phyloP scores from a whole-genome alignment of 2,329 filamentous ascomycete genomes.

The Pseudocercospora vitis region DNA sequence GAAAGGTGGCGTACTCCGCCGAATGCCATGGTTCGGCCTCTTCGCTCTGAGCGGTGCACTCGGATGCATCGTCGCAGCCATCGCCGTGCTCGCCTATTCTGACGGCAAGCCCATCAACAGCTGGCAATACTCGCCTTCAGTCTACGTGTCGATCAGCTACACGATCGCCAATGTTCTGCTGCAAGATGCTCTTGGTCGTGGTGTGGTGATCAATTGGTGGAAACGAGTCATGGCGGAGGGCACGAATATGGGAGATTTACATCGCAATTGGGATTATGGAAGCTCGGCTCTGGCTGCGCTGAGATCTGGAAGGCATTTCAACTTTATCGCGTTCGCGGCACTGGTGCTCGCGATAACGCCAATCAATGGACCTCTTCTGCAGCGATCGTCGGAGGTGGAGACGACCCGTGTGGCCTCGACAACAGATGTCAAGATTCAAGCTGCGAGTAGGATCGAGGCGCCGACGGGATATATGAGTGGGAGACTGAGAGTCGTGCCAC shows the following conservation, averaged over 20 bases:
- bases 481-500: constrained; percentile 8
- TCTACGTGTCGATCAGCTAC: constrained; percentile 12
- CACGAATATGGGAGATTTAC: constrained; percentile 10
- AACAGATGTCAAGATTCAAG: neutral
- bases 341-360: constrained; percentile 13
- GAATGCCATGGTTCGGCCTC: constrained; percentile 6
- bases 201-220: constrained; percentile 12
- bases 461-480: constrained; percentile 9
- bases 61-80: neutral
- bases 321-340: constrained; percentile 15
- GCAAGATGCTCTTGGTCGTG: constrained; percentile 7
- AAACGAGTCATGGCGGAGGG: constrained; percentile 8
- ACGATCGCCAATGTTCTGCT: constrained; percentile 9
- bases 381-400: constrained; percentile 2
- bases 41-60: constrained; percentile 5
- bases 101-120: neutral
- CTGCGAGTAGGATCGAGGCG: neutral
- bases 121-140: constrained; percentile 10
- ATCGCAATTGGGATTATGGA: constrained; percentile 8
- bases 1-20: neutral
- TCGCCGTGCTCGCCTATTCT: constrained; percentile 7
- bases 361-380: constrained; percentile 15
- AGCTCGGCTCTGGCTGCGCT: constrained; percentile 7
- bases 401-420: neutral
- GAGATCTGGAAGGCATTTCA: constrained; percentile 6